Conservation (phyloP, 169 alveolate species). For the Amoebophrya sp. region DNA sequence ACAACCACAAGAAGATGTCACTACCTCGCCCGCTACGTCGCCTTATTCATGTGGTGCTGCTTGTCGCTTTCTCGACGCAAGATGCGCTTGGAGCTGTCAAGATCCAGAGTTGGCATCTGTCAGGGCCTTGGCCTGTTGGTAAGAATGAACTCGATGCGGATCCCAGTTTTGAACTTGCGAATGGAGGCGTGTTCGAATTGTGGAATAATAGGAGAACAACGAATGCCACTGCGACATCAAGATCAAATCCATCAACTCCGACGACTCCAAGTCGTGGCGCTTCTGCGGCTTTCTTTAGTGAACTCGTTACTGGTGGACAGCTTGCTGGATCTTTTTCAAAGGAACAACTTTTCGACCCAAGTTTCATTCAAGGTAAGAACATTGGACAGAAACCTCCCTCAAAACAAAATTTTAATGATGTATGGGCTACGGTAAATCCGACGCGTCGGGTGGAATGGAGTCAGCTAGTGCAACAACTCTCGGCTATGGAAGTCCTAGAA, state of each 20-base stretch:
- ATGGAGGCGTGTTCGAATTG: not conserved
- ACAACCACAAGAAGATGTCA: no score
- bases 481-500: not conserved
- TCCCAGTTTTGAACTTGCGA: not conserved
- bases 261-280: not conserved
- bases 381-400: not conserved
- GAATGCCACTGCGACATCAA: not conserved
- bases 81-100: no score
- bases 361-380: not conserved
- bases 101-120: not conserved
- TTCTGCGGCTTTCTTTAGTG: not conserved
- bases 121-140: not conserved
- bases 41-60: no score
- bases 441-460: not conserved
- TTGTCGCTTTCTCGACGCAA: no score
- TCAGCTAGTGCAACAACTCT: conserved; percentile 16
- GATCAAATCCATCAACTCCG: not conserved
- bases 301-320: not conserved
- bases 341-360: not conserved
- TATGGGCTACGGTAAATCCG: not conserved
- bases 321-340: not conserved
- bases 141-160: not conserved
- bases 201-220: not conserved
- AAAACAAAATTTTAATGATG: not conserved
- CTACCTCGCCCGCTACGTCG: no score